Evolutionary conservation across 1,139 yeast species (phyloP).

Genomic region (Blastobotrys aristatus): DNA sequence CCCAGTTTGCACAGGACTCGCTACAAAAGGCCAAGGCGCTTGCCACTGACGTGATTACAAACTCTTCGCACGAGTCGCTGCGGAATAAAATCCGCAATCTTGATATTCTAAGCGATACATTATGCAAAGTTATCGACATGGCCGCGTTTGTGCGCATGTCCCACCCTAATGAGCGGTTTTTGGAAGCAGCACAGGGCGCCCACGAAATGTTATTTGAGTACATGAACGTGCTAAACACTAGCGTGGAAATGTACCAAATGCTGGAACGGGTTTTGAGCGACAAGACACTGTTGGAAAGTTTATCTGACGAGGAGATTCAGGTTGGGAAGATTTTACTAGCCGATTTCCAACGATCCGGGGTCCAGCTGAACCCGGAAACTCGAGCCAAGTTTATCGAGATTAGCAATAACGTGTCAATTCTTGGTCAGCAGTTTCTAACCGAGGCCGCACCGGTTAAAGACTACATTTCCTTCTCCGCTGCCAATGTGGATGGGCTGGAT

Average conservation of each 20-base stretch:
- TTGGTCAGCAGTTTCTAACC: conserved; percentile 75
- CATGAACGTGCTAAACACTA: conserved; percentile 89
- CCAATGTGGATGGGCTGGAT: conserved; percentile 37
- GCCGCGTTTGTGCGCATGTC: conserved; percentile 89
- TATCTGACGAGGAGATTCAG: conserved; percentile 67
- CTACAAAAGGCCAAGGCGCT: conserved; percentile 57
- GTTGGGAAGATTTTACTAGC: conserved; percentile 77
- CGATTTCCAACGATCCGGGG: conserved; percentile 90
- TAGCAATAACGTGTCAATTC: conserved; percentile 73
- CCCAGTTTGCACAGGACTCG: conserved; percentile 61
- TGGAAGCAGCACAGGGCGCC: conserved; percentile 78
- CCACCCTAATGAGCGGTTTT: conserved; percentile 71
- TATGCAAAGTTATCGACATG: conserved; percentile 89
- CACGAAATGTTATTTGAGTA: conserved; percentile 88
- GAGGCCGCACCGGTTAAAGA: conserved; percentile 41
- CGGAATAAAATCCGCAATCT: conserved; percentile 55
- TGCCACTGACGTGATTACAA: conserved; percentile 48
- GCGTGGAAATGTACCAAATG: conserved; percentile 61
- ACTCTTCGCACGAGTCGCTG: conserved; percentile 44
- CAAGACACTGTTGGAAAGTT: conserved; percentile 35
- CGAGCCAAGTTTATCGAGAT: conserved; percentile 68
- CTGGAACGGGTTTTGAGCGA: conserved; percentile 53
- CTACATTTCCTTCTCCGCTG: conserved; percentile 30
- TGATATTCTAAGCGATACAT: conserved; percentile 80
- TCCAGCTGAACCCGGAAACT: conserved; percentile 63